A percentile compares a stretch with the other conserved stretches of the same genome.
phyloP scores from a whole-genome alignment of 2,329 filamentous ascomycete genomes.

The Aureobasidium sp. region DNA sequence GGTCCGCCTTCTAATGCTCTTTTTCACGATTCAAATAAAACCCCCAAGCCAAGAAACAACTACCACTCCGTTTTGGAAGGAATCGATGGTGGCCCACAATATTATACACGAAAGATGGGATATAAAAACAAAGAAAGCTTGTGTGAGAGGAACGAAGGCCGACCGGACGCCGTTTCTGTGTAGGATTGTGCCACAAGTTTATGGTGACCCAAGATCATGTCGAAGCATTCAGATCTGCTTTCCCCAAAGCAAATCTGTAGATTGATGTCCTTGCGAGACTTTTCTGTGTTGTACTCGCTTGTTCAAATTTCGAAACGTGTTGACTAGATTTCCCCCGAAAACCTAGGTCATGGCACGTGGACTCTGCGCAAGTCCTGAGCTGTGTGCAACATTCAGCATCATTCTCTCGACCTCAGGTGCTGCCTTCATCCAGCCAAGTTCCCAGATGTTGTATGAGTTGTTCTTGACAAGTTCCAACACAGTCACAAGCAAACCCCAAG shows the following conservation, averaged over 20 bases:
- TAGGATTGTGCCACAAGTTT: neutral
- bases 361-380: slow-evolving; percentile 11
- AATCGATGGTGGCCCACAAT: neutral
- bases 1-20: slow-evolving; percentile 8
- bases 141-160: neutral
- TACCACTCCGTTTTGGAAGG: neutral
- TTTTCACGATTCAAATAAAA: neutral
- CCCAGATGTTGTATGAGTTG: slow-evolving; percentile 84
- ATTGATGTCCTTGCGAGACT: neutral
- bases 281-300: neutral
- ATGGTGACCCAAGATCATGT: neutral
- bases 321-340: neutral
- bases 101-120: slow-evolving; percentile 13
- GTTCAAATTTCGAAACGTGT: neutral
- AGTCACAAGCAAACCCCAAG: slow-evolving; percentile 88
- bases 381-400: slow-evolving; percentile 24
- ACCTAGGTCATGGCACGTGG: slow-evolving; percentile 12
- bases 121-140: slow-evolving; percentile 2
- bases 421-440: slow-evolving; percentile 83
- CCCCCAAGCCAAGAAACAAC: neutral
- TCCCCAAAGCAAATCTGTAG: neutral
- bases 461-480: slow-evolving; percentile 88
- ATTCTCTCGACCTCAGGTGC: slow-evolving; percentile 64
- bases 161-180: neutral
- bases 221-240: slow-evolving; percentile 4